Conservation (phyloP, 441 rosid species). For the Syzygium malaccense region DNA sequence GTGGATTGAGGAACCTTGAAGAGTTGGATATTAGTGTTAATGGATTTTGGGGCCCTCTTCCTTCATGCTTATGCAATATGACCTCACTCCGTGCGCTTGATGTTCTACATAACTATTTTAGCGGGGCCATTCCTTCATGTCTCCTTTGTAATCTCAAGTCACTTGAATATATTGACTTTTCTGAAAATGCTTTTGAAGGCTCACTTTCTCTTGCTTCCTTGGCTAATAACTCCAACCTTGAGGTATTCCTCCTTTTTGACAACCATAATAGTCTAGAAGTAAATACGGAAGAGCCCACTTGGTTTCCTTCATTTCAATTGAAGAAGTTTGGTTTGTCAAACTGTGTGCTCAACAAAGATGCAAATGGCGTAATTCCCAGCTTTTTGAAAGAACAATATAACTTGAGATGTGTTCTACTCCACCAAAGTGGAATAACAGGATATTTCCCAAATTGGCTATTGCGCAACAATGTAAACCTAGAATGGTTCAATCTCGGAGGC, state of each 20-base stretch:
- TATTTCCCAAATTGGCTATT: background rate
- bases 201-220: background rate
- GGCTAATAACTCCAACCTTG: background rate
- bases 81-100: background rate
- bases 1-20: too few species aligned
- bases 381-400: background rate
- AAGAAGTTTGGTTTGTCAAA: background rate
- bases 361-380: background rate
- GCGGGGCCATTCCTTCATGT: background rate
- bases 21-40: too few species aligned
- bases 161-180: background rate
- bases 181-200: background rate
- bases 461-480: background rate
- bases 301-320: background rate
- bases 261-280: background rate
- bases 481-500: fast-evolving
- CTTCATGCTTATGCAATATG: too few species aligned
- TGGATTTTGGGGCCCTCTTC: too few species aligned
- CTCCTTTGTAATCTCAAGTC: background rate
- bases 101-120: background rate
- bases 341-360: background rate
- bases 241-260: background rate
- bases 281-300: background rate
- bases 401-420: background rate
- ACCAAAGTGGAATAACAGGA: background rate